Evolutionary conservation across 2,329 filamentous ascomycete species (phyloP).

Genomic region (Sclerotiophoma versabilis): DNA sequence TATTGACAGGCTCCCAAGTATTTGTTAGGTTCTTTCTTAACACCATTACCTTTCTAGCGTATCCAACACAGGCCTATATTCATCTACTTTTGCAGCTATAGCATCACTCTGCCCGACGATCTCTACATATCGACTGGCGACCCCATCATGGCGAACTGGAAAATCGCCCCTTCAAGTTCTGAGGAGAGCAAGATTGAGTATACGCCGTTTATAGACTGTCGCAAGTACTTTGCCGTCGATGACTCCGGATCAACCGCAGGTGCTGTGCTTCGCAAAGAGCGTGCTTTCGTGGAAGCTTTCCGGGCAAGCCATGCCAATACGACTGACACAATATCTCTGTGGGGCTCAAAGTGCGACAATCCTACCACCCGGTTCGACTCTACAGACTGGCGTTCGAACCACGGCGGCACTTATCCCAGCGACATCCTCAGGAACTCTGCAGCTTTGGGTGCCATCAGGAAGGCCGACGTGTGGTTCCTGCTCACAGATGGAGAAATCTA

Average conservation of each 20-base stretch:
- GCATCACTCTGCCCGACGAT: background rate
- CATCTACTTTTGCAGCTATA: background rate
- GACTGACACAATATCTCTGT: constrained; percentile 26
- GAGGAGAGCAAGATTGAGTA: constrained; percentile 17
- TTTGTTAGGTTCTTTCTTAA: too few species aligned
- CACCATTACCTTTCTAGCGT: too few species aligned
- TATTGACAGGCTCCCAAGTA: background rate
- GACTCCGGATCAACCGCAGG: constrained; percentile 39
- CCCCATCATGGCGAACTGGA: constrained; percentile 25
- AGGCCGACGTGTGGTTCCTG: constrained; percentile 42
- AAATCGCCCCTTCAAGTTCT: constrained; percentile 15
- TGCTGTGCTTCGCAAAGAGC: constrained; percentile 24
- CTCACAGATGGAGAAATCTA: constrained; percentile 43
- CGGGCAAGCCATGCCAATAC: constrained; percentile 11
- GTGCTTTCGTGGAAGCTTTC: constrained; percentile 27
- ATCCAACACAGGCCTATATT: background rate
- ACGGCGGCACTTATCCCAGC: constrained; percentile 28
- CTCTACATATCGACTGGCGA: background rate
- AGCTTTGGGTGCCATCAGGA: constrained; percentile 27
- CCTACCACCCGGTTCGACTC: constrained; percentile 18
- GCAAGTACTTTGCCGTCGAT: constrained; percentile 45
- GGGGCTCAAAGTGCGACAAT: constrained; percentile 30
- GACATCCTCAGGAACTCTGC: constrained; percentile 26
- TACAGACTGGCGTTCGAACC: constrained; percentile 22
- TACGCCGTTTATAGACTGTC: constrained; percentile 20